phyloP scores from a whole-genome alignment of 345 rosid species.

The Lagerstroemia speciosa region DNA sequence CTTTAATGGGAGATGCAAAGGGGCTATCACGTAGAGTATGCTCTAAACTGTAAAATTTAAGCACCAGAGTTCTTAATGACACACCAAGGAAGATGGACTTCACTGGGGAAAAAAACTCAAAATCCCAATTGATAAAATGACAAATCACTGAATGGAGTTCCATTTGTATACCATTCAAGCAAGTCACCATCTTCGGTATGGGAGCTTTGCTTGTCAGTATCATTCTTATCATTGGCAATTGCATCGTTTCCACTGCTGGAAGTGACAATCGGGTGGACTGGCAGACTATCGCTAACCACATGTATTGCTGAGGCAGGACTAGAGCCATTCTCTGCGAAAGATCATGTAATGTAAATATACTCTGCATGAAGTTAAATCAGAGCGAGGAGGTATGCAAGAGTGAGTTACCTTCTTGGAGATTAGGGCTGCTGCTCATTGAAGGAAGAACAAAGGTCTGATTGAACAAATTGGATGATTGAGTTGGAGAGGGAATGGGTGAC shows the following conservation, averaged over 20 bases:
- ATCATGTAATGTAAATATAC: background rate
- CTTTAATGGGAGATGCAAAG: conserved; percentile 49
- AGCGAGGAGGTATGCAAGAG: background rate
- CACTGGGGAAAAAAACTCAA: background rate
- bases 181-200: conserved; percentile 21
- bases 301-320: conserved; percentile 8
- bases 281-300: conserved; percentile 9
- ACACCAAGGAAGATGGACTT: background rate
- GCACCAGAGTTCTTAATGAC: background rate
- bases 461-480: conserved; percentile 41
- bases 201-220: conserved; percentile 28
- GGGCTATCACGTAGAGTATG: conserved; percentile 69
- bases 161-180: conserved; percentile 28
- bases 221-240: conserved; percentile 22
- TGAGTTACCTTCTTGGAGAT: conserved; percentile 24
- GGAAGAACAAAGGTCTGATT: conserved; percentile 39
- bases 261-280: conserved; percentile 13
- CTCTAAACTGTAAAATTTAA: conserved; percentile 37
- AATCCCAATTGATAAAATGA: background rate
- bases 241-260: conserved; percentile 24
- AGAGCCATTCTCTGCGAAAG: conserved; percentile 35
- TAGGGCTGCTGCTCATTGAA: conserved; percentile 27
- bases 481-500: conserved; percentile 49
- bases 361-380: background rate
- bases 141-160: background rate